phyloP scores from a whole-genome alignment of 768 basidiomycete species.

The Tephrocybe sp. region DNA sequence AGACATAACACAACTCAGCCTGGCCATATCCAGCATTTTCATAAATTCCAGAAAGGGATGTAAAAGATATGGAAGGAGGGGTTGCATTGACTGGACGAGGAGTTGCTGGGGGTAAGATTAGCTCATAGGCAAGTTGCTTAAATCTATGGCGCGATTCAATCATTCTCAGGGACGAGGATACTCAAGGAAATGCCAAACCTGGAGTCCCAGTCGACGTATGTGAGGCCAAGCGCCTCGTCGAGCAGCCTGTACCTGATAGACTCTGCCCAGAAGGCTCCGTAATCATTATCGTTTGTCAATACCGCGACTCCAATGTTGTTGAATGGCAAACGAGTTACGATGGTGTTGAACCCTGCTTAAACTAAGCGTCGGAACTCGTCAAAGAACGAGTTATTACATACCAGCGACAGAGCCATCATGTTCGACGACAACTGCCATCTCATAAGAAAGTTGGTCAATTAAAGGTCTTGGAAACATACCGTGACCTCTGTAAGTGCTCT shows the following conservation, averaged over 20 bases:
- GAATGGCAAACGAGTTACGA: conserved; percentile 21
- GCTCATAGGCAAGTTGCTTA: not conserved
- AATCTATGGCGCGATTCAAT: not conserved
- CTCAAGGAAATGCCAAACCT: conserved; percentile 9
- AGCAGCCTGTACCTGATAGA: conserved; percentile 23
- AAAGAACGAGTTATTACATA: not conserved
- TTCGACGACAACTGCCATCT: conserved; percentile 11
- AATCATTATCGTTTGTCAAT: conserved; percentile 23
- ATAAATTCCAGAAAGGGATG: conserved; percentile 15
- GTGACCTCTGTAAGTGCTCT: conserved; percentile 22
- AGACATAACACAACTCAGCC: conserved; percentile 19
- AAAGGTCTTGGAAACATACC: conserved; percentile 12
- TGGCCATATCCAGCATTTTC: conserved; percentile 17
- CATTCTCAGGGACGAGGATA: not conserved
- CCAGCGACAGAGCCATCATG: conserved; percentile 10
- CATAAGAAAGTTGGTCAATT: not conserved
- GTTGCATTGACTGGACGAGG: conserved; percentile 15
- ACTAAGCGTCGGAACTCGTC: not conserved
- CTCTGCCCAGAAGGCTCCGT: conserved; percentile 17
- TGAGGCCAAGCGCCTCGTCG: conserved; percentile 20
- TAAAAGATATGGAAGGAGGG: conserved; percentile 12
- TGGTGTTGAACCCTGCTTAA: conserved; percentile 17
- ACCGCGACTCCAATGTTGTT: conserved; percentile 26
- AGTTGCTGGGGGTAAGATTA: conserved; percentile 1
- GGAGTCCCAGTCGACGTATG: conserved; percentile 22